These are phyloP conservation scores for Dichotomocladium elegans DNA, from an alignment of 371 early-diverging fungal species.

Conservation along the genomic window DNA sequence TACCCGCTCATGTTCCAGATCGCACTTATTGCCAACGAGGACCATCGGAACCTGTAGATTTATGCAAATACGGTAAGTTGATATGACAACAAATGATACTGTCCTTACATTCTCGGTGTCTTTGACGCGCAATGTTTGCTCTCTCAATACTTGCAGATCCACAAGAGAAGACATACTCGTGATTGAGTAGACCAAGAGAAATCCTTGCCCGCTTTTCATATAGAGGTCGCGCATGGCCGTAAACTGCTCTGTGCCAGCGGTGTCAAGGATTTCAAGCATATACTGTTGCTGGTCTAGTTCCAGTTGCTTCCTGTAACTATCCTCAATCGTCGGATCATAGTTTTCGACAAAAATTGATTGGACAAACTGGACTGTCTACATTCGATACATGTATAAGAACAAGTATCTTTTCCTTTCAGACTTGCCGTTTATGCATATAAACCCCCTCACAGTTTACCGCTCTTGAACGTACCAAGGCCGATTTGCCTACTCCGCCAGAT, in stretches of 20 bases:
- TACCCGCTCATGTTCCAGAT: constrained; percentile 75
- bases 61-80: too few species aligned
- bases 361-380: constrained; percentile 87
- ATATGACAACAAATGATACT: too few species aligned
- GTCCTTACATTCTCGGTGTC: constrained; percentile 62
- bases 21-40: constrained; percentile 85
- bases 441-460: too few species aligned
- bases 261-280: constrained; percentile 89
- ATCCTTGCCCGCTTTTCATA: constrained; percentile 91
- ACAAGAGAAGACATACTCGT: constrained; percentile 80
- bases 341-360: constrained; percentile 88
- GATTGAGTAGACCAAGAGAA: constrained; percentile 84
- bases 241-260: constrained; percentile 87
- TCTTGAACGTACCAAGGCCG: constrained; percentile 44
- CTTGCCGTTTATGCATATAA: too few species aligned
- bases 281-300: constrained; percentile 85
- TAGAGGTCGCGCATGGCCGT: constrained; percentile 91
- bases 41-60: constrained; percentile 76
- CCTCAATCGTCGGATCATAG: constrained; percentile 91
- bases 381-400: background rate
- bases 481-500: constrained; percentile 89
- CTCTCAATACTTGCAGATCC: constrained; percentile 72
- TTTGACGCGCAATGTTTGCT: constrained; percentile 81
- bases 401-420: background rate
- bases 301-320: constrained; percentile 85